These are phyloP conservation scores for Cystofilobasidium capitatum DNA, from an alignment of 768 basidiomycete genomes.

Conservation along the genomic window DNA sequence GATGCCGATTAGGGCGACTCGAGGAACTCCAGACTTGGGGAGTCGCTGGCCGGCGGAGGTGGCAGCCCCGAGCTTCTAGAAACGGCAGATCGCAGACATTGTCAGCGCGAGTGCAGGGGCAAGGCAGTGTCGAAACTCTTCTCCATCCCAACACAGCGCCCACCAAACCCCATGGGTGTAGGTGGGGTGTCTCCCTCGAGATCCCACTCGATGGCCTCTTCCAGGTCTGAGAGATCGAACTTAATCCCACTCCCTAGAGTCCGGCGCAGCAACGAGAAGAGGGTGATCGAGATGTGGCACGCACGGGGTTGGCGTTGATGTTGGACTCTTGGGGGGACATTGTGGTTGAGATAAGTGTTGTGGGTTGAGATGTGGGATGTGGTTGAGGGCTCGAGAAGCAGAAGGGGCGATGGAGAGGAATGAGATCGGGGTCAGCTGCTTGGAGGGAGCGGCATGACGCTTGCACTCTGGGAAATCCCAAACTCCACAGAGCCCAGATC, in stretches of 20 bases:
- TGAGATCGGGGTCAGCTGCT: too few relatives aligned
- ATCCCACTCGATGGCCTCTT: too few relatives aligned
- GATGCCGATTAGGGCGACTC: slow-evolving; percentile 19
- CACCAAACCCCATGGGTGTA: background rate
- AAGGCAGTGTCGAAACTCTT: background rate
- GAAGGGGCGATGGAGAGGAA: background rate
- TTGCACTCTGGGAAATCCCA: too few relatives aligned
- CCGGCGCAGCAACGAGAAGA: background rate
- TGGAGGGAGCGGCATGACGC: too few relatives aligned
- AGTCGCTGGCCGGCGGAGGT: background rate
- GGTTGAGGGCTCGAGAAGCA: background rate
- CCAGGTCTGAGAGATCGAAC: background rate
- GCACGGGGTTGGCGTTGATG: slow-evolving; percentile 11
- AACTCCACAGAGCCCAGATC: too few relatives aligned
- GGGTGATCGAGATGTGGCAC: background rate
- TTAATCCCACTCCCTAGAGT: background rate
- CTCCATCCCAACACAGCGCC: too few relatives aligned
- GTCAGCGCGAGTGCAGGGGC: background rate
- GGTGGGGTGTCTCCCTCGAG: too few relatives aligned
- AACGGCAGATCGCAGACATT: background rate
- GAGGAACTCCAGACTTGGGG: background rate
- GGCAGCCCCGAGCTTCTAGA: background rate
- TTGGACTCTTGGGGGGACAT: slow-evolving; percentile 10
- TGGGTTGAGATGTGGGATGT: slow-evolving; percentile 5
- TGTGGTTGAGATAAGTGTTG: slow-evolving; percentile 12